Evolutionary conservation across 2,329 filamentous ascomycete genomes (phyloP).

Genomic region (Coleophoma cylindrospora): DNA sequence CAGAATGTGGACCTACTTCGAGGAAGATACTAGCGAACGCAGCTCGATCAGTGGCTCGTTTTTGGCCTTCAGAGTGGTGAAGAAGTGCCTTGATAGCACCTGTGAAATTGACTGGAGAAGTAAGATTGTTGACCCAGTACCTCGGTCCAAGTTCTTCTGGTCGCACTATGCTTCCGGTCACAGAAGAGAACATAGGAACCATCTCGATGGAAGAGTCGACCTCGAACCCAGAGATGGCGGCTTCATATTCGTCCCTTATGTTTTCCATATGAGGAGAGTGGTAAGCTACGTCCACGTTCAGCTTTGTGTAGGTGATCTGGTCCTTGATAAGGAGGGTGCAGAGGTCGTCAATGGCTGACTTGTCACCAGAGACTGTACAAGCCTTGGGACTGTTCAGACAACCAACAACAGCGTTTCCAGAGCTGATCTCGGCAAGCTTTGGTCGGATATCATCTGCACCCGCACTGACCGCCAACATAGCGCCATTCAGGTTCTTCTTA

Average conservation of each 20-base stretch:
- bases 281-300: constrained; percentile 16
- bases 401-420: constrained; percentile 19
- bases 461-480: constrained; percentile 46
- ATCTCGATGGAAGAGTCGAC: background rate
- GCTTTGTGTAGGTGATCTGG: constrained; percentile 7
- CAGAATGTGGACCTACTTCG: constrained; percentile 27
- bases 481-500: constrained; percentile 22
- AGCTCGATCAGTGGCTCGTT: background rate
- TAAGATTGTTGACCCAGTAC: constrained; percentile 41
- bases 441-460: constrained; percentile 10
- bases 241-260: constrained; percentile 16
- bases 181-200: background rate
- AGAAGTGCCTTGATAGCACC: background rate
- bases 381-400: constrained; percentile 9
- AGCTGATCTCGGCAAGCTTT: constrained; percentile 1
- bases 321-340: background rate
- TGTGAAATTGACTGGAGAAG: constrained; percentile 34
- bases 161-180: background rate
- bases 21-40: constrained; percentile 5
- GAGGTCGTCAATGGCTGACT: constrained; percentile 2
- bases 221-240: background rate
- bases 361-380: constrained; percentile 16
- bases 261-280: constrained; percentile 23
- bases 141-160: constrained; percentile 2
- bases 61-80: background rate